These are phyloP conservation scores for Fusarium ramigenum DNA, from an alignment of 2,329 filamentous ascomycete genomes.

Conservation along the genomic window DNA sequence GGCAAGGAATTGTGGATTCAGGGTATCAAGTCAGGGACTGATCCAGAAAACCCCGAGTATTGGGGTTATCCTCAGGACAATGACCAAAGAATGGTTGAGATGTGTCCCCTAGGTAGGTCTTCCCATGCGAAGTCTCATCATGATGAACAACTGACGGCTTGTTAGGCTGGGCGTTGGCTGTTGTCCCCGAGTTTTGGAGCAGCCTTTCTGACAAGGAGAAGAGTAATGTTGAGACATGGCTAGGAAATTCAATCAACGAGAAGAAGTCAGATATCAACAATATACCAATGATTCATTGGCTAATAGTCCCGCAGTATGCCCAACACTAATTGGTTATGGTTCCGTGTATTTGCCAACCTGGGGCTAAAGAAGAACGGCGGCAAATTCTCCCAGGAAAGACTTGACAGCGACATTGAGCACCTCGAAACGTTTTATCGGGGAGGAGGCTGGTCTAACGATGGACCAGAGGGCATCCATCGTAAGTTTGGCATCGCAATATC, in stretches of 20 bases:
- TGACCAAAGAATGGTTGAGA: conserved; percentile 87
- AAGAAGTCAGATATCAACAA: conserved; percentile 64
- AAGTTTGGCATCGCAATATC: conserved; percentile 28
- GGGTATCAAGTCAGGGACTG: conserved; percentile 75
- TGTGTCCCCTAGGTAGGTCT: conserved; percentile 73
- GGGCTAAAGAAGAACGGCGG: conserved; percentile 80
- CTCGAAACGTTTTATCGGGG: conserved; percentile 85
- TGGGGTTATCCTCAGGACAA: conserved; percentile 81
- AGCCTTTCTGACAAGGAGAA: conserved; percentile 70
- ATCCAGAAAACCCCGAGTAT: conserved; percentile 75
- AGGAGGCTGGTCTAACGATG: conserved; percentile 84
- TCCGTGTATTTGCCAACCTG: conserved; percentile 84
- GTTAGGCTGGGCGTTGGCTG: conserved; percentile 73
- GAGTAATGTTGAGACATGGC: conserved; percentile 74
- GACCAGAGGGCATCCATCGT: conserved; percentile 78
- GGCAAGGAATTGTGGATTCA: conserved; percentile 71
- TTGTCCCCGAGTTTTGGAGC: conserved; percentile 73
- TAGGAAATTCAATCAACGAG: conserved; percentile 79
- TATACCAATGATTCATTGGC: neutral
- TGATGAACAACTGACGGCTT: neutral
- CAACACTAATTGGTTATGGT: conserved; percentile 79
- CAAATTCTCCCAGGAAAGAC: conserved; percentile 72
- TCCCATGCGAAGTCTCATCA: neutral
- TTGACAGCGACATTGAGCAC: conserved; percentile 80
- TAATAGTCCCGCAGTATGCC: conserved; percentile 66